Conservation (phyloP, 495 filamentous ascomycete genomes). For the Penicillium egyptiacum region DNA sequence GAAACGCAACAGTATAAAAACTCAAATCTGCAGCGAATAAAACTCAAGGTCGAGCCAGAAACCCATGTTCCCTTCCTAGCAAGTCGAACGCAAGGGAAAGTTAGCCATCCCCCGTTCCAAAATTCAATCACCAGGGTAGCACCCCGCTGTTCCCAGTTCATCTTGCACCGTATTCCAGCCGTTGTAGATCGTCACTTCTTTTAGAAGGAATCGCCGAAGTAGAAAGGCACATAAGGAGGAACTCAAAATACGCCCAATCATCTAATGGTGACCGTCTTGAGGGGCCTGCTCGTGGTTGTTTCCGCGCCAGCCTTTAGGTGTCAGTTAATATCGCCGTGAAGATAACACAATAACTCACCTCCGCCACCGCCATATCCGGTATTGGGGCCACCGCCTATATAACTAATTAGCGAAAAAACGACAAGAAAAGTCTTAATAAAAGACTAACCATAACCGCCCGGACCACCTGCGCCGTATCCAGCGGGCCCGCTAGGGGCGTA, state of each 20-base stretch:
- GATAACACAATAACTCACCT: conserved; percentile 29
- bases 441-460: conserved; percentile 31
- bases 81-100: conserved; percentile 1
- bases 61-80: background rate
- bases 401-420: background rate
- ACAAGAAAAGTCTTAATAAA: background rate
- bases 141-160: conserved; percentile 4
- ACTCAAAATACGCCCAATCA: background rate
- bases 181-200: conserved; percentile 19
- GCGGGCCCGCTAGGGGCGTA: conserved; percentile 13
- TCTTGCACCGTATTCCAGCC: conserved; percentile 17
- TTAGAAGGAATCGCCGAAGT: conserved; percentile 7
- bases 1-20: background rate
- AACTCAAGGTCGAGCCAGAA: background rate
- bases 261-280: conserved; percentile 23
- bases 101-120: background rate
- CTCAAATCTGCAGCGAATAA: conserved; percentile 4
- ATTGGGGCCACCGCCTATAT: conserved; percentile 31
- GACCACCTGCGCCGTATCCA: conserved; percentile 13
- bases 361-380: conserved; percentile 37
- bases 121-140: background rate
- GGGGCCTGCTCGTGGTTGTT: conserved; percentile 28
- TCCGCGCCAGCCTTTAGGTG: conserved; percentile 33
- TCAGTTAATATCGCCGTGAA: conserved; percentile 1
- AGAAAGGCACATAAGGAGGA: conserved; percentile 3